Conservation (phyloP, 78 protist genomes). For the Protostelium mycophagum region DNA sequence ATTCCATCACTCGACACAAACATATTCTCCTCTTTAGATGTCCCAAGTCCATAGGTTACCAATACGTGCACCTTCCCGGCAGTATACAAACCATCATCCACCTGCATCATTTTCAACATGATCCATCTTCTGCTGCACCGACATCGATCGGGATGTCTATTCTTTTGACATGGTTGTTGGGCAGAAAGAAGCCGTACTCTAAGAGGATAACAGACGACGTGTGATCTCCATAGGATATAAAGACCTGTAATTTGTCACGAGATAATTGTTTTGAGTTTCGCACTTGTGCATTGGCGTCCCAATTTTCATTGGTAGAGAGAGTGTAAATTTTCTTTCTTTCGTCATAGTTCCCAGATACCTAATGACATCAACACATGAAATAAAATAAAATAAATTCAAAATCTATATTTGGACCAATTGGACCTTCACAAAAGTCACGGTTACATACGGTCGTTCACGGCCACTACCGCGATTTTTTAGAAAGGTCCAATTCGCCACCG, state of each 20-base stretch:
- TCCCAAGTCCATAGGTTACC: neutral
- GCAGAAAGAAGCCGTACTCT: neutral
- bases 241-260: neutral
- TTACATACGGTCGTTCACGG: too few species aligned
- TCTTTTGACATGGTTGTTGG: neutral
- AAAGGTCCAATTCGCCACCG: too few species aligned
- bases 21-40: neutral
- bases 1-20: neutral
- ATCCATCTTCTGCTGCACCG: neutral
- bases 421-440: neutral
- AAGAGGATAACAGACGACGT: neutral
- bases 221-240: neutral
- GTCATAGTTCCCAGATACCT: neutral
- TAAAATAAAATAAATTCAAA: too few species aligned
- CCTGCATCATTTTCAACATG: too few species aligned
- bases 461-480: too few species aligned
- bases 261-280: neutral
- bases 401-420: too few species aligned
- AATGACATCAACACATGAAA: neutral
- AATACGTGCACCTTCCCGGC: neutral
- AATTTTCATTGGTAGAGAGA: neutral
- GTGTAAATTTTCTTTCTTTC: neutral
- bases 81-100: neutral
- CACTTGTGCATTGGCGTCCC: neutral
- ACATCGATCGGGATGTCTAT: neutral